Evolutionary conservation across 176 grass and related monocot species (phyloP), one percentile per base, ranked within the genome.

Genomic region (Hsuehochloa calcarea): DNA sequence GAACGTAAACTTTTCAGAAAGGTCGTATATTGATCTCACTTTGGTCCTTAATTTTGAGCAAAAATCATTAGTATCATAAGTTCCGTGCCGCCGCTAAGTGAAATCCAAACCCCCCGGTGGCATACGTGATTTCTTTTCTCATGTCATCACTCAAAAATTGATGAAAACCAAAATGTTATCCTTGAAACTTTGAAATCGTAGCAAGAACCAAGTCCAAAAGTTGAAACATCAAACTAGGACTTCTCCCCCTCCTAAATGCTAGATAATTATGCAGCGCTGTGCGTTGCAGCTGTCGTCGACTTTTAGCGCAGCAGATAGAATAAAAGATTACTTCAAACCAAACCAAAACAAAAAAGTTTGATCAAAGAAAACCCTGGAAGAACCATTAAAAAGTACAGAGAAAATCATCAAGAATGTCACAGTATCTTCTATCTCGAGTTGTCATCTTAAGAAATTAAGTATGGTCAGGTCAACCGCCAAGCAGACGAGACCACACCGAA

Each of bases 331-430:
- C 0, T 49, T 46, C 16, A 50, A 47, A 1, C 16, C 0, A 23
- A 7, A 23, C 4, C 5, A 16, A 29, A 14, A 72, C 17, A 59
- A 23, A 49, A 61, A 40, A 22, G 14, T 78, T 29, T 10, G 3
- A 34, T 26, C 13, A 44, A 43, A 60, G 16, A 60, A 72, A 82
- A 31, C 55, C 43, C 10, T 62, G 27, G 64, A 74, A 83, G 81
- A 63, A 83, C 20, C 43, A 50, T 46, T 50, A 20, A 37, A 55
- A 88, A 60, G 29, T 68, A 46, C 29, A 62, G 63, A 69, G 62
- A 49, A 58, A 69, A 62, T 70, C 41, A 4, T 10, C 71, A 62
- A 60, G 39, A 76, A 40, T 69, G 31, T 49, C 72, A 77, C 6
- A 22, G n/a, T 31, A 88, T 49, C 79, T 68, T 77, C 19, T 14